A percentile compares a stretch with the other conserved stretches of the same genome.
Conservation (phyloP, 441 rosid genomes). For the Populus hybrid region DNA sequence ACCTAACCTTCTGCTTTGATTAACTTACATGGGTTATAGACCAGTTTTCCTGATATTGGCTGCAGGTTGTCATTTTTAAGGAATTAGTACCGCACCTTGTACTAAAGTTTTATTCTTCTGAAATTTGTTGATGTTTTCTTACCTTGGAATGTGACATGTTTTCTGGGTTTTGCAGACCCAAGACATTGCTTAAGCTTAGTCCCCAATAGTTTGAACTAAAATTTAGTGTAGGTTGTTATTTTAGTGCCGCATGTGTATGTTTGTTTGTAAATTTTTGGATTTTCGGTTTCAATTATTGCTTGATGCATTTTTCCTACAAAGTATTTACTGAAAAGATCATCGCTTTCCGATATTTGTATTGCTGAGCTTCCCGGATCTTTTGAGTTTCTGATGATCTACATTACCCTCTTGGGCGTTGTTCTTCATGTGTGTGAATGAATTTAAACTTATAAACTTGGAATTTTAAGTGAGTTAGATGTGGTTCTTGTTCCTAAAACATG, state of each 20-base stretch:
- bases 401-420: too few relatives aligned
- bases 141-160: background rate
- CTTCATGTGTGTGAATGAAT: background rate
- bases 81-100: background rate
- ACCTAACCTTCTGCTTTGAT: background rate
- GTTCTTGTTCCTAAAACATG: background rate
- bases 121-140: background rate
- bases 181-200: background rate
- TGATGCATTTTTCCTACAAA: background rate
- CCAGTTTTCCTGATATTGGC: background rate
- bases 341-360: background rate
- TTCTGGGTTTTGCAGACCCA: background rate
- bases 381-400: background rate
- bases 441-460: background rate
- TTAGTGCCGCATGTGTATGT: too few relatives aligned
- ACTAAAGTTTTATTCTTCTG: background rate
- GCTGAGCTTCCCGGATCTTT: background rate
- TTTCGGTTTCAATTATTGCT: background rate
- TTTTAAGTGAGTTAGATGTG: background rate
- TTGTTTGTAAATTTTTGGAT: background rate
- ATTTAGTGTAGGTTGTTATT: too few relatives aligned
- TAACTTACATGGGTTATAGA: background rate
- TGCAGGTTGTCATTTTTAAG: background rate
- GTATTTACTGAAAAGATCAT: background rate
- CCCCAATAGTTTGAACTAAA: background rate